Base-by-base conservation (phyloP, 192 early-diverging fungal species). In the Backusella mclennaniae region DNA sequence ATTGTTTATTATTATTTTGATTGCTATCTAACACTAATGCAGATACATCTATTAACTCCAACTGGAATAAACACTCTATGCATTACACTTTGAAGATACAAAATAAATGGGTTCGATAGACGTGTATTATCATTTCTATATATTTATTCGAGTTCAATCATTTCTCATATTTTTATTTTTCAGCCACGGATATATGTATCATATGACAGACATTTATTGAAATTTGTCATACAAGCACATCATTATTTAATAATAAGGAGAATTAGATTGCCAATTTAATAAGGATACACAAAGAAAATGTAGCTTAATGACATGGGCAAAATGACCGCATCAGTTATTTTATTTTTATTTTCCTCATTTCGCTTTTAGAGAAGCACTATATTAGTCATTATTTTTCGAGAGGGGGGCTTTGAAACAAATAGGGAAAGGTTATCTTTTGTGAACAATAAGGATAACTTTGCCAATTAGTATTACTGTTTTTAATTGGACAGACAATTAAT, bases 361-460 rank as follows among this genome's bases (percentile, higher is more conserved):
- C 56, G n/a, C 38, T 56, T 29, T 29, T 63, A 26, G 29, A 26
- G 23, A 59, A 59, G 21, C 56, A 59, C 56, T 59, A 59, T 12
- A 59, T 26, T 26, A 12, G 26, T 69, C 35, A 21, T 36, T 69
- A 36, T 36, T 19, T 68, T 21, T 35, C 31, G 19, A 36, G 15
- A 21, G 9, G 11, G 6, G 36, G 19, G 35, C 21, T 41, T 35
- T 69, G 68, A 35, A 69, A 69, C 67, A 69, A 69, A 69, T 36
- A 69, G 68, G 56, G 56, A 63, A 63, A 63, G 56, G 56, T 29
- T 63, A 63, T 63, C 56, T 29, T 63, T 63, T 63, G 56, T 46
- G 41, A 29, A 72, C 70, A 72, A 72, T 71, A 72, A 72, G 44
- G 70, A 46, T 31, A 72, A 72, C 26, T 72, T 72, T 42, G 68